phyloP scores from a whole-genome alignment of 2,329 filamentous ascomycete genomes.

The Pyrenochaeta sp. region DNA sequence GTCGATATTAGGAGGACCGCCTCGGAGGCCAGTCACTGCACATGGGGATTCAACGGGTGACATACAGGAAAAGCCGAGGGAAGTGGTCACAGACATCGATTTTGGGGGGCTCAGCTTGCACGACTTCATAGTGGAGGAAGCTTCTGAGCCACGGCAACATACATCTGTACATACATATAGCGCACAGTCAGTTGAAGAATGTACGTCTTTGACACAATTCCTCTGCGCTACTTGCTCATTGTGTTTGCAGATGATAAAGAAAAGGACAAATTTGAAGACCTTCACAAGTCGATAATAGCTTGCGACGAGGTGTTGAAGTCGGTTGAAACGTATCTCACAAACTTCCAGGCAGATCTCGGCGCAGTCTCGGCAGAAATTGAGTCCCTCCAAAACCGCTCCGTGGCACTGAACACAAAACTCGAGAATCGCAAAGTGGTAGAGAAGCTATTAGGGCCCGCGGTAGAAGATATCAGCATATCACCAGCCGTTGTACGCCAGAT shows the following conservation, averaged over 20 bases:
- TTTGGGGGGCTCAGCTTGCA: conserved; percentile 81
- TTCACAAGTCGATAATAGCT: conserved; percentile 85
- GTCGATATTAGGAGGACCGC: conserved; percentile 61
- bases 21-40: conserved; percentile 30
- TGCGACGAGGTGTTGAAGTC: conserved; percentile 94
- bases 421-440: conserved; percentile 92
- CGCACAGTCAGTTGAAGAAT: conserved; percentile 74
- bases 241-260: conserved; percentile 73
- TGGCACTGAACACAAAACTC: conserved; percentile 81
- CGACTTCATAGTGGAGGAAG: conserved; percentile 65
- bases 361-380: conserved; percentile 95
- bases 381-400: conserved; percentile 85
- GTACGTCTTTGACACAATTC: conserved; percentile 60
- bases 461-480: conserved; percentile 90
- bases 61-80: conserved; percentile 54
- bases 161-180: conserved; percentile 59
- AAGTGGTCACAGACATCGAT: conserved; percentile 72
- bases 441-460: conserved; percentile 82
- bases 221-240: conserved; percentile 34
- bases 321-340: conserved; percentile 89
- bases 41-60: conserved; percentile 22
- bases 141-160: conserved; percentile 40
- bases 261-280: conserved; percentile 84
- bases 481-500: conserved; percentile 86
- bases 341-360: conserved; percentile 92